phyloP scores from a whole-genome alignment of 2,329 filamentous ascomycete genomes.

The Cladosporium phlei region DNA sequence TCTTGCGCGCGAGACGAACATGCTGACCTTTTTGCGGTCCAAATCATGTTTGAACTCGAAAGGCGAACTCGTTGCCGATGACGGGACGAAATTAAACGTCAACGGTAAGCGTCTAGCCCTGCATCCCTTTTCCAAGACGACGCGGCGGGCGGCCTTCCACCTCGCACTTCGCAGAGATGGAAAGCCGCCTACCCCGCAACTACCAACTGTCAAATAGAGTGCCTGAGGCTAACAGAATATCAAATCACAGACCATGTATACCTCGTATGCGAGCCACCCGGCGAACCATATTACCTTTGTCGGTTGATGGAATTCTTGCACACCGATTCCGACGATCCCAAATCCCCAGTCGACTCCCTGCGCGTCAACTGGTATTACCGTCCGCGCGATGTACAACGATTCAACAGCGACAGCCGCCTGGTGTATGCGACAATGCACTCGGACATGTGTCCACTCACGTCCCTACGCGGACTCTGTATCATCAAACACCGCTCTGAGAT shows the following conservation, averaged over 20 bases:
- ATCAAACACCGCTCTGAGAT: constrained; percentile 89
- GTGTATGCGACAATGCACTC: constrained; percentile 99
- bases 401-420: constrained; percentile 82
- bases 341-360: constrained; percentile 73
- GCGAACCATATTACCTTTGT: constrained; percentile 94
- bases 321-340: constrained; percentile 62
- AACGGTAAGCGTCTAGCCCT: constrained; percentile 64
- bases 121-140: constrained; percentile 8
- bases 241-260: constrained; percentile 77
- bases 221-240: constrained; percentile 23
- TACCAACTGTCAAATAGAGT: not conserved
- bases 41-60: constrained; percentile 62
- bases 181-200: constrained; percentile 24
- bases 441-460: constrained; percentile 86
- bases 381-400: constrained; percentile 90
- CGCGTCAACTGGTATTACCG: constrained; percentile 98
- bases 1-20: constrained; percentile 64
- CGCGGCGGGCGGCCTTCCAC: not conserved
- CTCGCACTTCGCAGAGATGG: constrained; percentile 16
- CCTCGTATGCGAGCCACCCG: constrained; percentile 92
- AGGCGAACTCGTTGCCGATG: constrained; percentile 79
- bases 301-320: constrained; percentile 98
- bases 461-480: constrained; percentile 86
- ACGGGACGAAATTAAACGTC: constrained; percentile 74
- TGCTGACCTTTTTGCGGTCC: constrained; percentile 79